Evolutionary conservation across 2,329 filamentous ascomycete species (phyloP).

Genomic region (Orbilia blumenaviensis): DNA sequence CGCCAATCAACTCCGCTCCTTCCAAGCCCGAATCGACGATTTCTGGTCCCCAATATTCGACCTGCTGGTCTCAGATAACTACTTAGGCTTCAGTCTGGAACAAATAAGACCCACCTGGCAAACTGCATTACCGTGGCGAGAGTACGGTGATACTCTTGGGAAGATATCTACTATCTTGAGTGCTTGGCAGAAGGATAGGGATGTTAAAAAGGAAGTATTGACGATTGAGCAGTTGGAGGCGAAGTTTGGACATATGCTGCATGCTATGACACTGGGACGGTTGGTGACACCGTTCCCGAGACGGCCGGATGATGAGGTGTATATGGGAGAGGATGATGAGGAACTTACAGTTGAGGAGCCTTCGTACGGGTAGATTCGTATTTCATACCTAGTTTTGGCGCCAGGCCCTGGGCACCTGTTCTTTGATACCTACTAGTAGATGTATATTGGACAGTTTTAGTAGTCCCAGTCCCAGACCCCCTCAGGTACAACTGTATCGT

Average conservation of each 20-base stretch:
- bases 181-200: conserved; percentile 5
- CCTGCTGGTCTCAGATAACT: background rate
- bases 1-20: background rate
- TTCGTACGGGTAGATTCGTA: background rate
- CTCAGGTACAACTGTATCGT: too few species aligned
- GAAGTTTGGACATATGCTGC: background rate
- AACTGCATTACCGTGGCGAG: background rate
- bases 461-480: too few species aligned
- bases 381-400: too few species aligned
- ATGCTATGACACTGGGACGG: background rate
- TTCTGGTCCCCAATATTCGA: conserved; percentile 6
- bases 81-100: background rate
- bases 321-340: background rate
- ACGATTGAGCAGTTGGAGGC: background rate
- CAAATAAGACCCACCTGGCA: background rate
- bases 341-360: background rate
- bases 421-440: too few species aligned
- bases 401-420: too few species aligned
- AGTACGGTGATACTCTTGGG: background rate
- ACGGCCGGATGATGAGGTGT: background rate
- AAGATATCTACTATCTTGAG: background rate
- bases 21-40: background rate
- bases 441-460: too few species aligned
- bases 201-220: background rate
- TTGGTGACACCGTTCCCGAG: background rate